Evolutionary conservation across 1,139 yeast species (phyloP).

Genomic region (Pichia inconspicua): DNA sequence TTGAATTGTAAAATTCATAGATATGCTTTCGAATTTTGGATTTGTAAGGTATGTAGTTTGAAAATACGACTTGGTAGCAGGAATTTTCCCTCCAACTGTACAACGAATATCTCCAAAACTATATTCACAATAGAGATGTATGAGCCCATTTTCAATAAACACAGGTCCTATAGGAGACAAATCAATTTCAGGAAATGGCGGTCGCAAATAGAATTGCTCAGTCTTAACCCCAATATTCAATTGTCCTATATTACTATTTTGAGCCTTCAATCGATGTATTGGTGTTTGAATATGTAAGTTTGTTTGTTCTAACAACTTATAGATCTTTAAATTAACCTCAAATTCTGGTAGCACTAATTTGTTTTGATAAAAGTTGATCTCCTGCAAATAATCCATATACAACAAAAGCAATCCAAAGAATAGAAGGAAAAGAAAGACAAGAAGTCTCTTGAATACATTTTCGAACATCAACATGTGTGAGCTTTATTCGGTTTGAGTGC

Average conservation of each 20-base stretch:
- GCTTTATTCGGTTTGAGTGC: background rate
- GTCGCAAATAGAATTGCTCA: constrained; percentile 14
- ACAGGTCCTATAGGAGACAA: constrained; percentile 23
- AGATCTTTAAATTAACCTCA: constrained; percentile 17
- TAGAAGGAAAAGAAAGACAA: constrained; percentile 16
- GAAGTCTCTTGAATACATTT: constrained; percentile 14
- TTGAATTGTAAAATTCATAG: constrained; percentile 4
- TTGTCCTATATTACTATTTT: background rate
- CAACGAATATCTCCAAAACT: constrained; percentile 19
- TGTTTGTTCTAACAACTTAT: constrained; percentile 16
- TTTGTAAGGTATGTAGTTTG: constrained; percentile 19
- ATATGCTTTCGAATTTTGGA: constrained; percentile 17
- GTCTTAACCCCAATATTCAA: background rate
- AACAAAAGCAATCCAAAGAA: constrained; percentile 18
- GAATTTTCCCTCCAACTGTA: constrained; percentile 21
- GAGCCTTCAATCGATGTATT: background rate
- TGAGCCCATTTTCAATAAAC: constrained; percentile 24
- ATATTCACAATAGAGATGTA: constrained; percentile 20
- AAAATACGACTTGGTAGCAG: constrained; percentile 20
- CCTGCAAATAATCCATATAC: constrained; percentile 22
- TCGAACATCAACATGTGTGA: constrained; percentile 11
- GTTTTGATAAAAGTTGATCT: constrained; percentile 19
- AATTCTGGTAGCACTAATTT: constrained; percentile 17
- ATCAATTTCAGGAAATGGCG: constrained; percentile 23
- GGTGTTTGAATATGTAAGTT: constrained; percentile 6